Evolutionary conservation across 1,139 yeast genomes (phyloP), one percentile per base, ranked within the genome.

Genomic region (Kodamaea ohmeri): DNA sequence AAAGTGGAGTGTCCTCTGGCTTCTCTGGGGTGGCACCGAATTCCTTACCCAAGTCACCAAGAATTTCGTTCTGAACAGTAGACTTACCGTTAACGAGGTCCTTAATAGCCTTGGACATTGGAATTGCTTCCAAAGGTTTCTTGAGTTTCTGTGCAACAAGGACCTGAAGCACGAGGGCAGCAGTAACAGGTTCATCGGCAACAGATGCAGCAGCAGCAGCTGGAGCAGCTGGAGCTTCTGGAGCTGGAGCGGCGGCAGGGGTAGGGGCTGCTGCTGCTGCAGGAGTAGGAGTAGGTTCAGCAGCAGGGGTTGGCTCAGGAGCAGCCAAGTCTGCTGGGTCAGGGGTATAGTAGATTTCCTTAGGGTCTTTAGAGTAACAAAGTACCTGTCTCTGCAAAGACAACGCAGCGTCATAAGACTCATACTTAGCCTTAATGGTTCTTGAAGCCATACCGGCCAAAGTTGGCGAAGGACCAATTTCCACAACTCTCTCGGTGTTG

Each of bases 81-180:
- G 98, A 92, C 65, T 92, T 92, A 71, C 98, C 98, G 55, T 95
- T 95, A 48, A 92, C 98, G 56, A 92, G 76, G 59, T 92, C 98
- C 67, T 92, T 92, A 62, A 92, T 87, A 38, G 98, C 92, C 69
- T 92, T 92, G 44, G 89, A 66, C 75, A 88, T 76, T 42, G 98
- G 88, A 37, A 92, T 73, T 51, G 86, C 83, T 45, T 85, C 96
- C 51, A 89, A 67, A 1, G 95, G 69, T 67, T 92, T 92, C 78
- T 90, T 92, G 62, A 92, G 76, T 67, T 92, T 92, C 61, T 89
- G 96, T 38, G 97, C 97, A 50, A 92, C 96, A 54, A 94, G 73
- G 25, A 90, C 87, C 51, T 89, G 97, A 47, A 92, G 71, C 47
- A 92, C 67, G 56, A 89, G 78, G 27, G 80, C 62, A 30, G 98